Evolutionary conservation across 2,329 filamentous ascomycete genomes (phyloP).

Genomic region (Tolypocladium amazonense): DNA sequence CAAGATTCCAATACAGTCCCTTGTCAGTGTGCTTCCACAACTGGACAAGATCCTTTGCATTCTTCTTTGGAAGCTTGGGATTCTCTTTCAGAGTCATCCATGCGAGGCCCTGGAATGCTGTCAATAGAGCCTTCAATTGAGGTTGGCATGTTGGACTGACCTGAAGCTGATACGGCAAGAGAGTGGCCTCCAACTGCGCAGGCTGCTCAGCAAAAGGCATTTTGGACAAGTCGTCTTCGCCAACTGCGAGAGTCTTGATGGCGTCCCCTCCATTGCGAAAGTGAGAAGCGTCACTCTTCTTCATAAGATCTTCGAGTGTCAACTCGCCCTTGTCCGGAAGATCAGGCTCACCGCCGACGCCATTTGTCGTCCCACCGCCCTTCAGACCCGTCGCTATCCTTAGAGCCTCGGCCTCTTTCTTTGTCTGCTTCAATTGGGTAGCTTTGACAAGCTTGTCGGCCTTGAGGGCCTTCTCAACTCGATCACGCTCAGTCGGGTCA

Average conservation of each 20-base stretch:
- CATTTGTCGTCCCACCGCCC: slow-evolving; percentile 26
- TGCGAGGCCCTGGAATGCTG: slow-evolving; percentile 50
- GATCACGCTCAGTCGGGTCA: slow-evolving; percentile 37
- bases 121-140: slow-evolving; percentile 8
- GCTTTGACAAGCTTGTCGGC: slow-evolving; percentile 51
- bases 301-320: slow-evolving; percentile 53
- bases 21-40: slow-evolving; percentile 56
- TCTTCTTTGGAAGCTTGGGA: slow-evolving; percentile 49
- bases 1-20: slow-evolving; percentile 50
- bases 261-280: slow-evolving; percentile 53
- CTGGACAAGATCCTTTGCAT: slow-evolving; percentile 54
- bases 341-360: slow-evolving; percentile 17
- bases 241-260: slow-evolving; percentile 59
- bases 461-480: slow-evolving; percentile 53
- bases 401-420: slow-evolving; percentile 40
- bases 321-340: slow-evolving; percentile 23
- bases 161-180: slow-evolving; percentile 71
- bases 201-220: slow-evolving; percentile 69
- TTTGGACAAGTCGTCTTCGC: slow-evolving; percentile 57
- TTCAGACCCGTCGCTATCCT: slow-evolving; percentile 31
- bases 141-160: slow-evolving; percentile 17
- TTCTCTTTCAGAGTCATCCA: slow-evolving; percentile 75
- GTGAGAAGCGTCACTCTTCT: slow-evolving; percentile 56
- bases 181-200: slow-evolving; percentile 46
- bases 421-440: slow-evolving; percentile 44